Percentiles rank a stretch among this genome's conserved stretches.
These are phyloP conservation scores for Citrus medica DNA, from an alignment of 345 rosid species.

Conservation along the genomic window DNA sequence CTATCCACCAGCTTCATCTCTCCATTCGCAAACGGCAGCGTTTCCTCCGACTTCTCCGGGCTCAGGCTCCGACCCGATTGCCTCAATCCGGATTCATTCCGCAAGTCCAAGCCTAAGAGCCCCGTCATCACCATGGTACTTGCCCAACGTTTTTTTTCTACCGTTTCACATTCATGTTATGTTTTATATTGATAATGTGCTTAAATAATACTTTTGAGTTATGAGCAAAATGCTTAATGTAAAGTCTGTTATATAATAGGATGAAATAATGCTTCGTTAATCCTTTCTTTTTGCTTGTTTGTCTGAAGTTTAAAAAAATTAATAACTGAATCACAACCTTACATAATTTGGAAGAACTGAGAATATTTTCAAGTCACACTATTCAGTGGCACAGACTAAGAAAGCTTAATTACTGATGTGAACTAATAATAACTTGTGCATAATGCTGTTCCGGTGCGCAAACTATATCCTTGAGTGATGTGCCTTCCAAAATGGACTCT, in stretches of 20 bases:
- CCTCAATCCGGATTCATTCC: conserved; percentile 44
- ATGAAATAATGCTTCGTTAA: background rate
- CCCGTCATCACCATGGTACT: conserved; percentile 70
- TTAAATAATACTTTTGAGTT: background rate
- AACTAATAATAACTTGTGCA: too few species aligned
- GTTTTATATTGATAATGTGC: background rate
- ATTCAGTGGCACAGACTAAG: too few species aligned
- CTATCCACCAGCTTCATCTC: conserved; percentile 41
- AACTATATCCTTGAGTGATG: too few species aligned
- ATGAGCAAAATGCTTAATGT: background rate
- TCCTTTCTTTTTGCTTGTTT: background rate
- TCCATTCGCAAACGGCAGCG: conserved; percentile 43
- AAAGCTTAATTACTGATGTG: too few species aligned
- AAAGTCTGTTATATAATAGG: background rate
- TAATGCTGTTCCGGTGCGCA: too few species aligned
- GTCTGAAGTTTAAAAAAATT: background rate
- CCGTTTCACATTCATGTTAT: background rate
- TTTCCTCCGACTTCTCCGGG: conserved; percentile 50
- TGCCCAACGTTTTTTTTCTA: background rate
- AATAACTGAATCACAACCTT: too few species aligned
- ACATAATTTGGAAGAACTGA: too few species aligned
- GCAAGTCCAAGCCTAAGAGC: conserved; percentile 58
- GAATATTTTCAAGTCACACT: too few species aligned
- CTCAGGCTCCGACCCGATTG: conserved; percentile 40
- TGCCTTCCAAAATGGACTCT: too few species aligned